These are phyloP conservation scores for Fusarium begoniae DNA, from an alignment of 2,329 filamentous ascomycete genomes.

Conservation along the genomic window DNA sequence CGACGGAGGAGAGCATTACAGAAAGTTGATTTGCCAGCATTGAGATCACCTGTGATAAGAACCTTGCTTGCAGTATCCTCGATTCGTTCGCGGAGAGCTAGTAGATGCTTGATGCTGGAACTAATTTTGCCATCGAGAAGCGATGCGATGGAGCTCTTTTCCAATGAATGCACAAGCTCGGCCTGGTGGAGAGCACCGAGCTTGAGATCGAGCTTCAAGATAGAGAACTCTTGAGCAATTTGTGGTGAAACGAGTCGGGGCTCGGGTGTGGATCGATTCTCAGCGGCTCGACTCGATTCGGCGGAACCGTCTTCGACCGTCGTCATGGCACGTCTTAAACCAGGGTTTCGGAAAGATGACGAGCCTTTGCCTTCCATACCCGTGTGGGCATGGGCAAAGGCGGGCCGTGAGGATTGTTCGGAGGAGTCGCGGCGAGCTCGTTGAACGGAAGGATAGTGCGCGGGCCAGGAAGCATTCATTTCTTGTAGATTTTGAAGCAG, in stretches of 20 bases:
- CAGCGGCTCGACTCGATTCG: slow-evolving; percentile 79
- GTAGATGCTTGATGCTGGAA: slow-evolving; percentile 90
- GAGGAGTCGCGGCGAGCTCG: slow-evolving; percentile 60
- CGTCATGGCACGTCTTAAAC: slow-evolving; percentile 76
- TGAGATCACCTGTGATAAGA: slow-evolving; percentile 92
- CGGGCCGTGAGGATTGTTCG: slow-evolving; percentile 64
- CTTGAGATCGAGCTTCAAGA: slow-evolving; percentile 94
- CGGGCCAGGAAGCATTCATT: slow-evolving; percentile 92
- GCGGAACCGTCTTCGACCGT: slow-evolving; percentile 64
- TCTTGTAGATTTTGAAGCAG: slow-evolving; percentile 84
- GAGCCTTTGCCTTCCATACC: slow-evolving; percentile 59
- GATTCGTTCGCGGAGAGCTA: slow-evolving; percentile 88
- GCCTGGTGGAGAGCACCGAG: slow-evolving; percentile 86
- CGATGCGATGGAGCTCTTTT: slow-evolving; percentile 90
- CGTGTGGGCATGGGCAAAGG: slow-evolving; percentile 71
- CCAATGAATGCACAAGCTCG: slow-evolving; percentile 92
- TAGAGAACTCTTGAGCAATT: slow-evolving; percentile 94
- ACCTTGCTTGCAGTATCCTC: slow-evolving; percentile 98
- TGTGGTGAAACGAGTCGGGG: slow-evolving; percentile 90
- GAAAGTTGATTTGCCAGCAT: slow-evolving; percentile 98
- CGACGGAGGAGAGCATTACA: slow-evolving; percentile 95
- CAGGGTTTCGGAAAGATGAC: slow-evolving; percentile 56
- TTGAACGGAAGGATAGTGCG: slow-evolving; percentile 90
- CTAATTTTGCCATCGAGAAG: slow-evolving; percentile 93
- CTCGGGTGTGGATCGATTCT: slow-evolving; percentile 69